Evolutionary conservation across 2,329 filamentous ascomycete species (phyloP), one percentile per base, ranked within the genome.

Genomic region (Grosmannia serpens): DNA sequence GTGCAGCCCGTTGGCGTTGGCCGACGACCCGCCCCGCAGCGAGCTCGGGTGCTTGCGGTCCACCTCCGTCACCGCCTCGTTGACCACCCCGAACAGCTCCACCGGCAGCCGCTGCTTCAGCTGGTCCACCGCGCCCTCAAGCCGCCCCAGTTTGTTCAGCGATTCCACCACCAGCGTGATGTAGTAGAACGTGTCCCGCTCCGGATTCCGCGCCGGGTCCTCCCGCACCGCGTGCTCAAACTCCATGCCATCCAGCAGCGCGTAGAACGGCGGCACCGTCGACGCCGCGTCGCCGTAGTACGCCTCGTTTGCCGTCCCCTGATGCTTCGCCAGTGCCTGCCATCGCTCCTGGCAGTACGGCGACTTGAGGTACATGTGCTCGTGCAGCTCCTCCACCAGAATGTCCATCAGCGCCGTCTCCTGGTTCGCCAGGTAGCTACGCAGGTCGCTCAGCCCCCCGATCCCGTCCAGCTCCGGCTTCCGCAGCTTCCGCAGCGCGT

Each of bases 291-390:
- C 4, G 44, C 53, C 44, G 26, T 44, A 17, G 57, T 56, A 46
- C 17, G 47, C 38, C 11, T 22, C 53, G 54, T 33, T 29, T 22
- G 59, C 52, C 24, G 63, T 29, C 4, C 82, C 78, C 63, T 88
- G 85, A 44, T 80, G 81, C 65, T 86, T 87, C 44, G 86, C 80
- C 60, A 95, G 83, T 60, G 81, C 82, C 71, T 95, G 95, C 94
- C 94, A 99, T 64, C 94, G 81, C 69, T 96, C 90, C 69, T 96
- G 91, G 68, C 92, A 97, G 69, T 99, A 99, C 0, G 92, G 94
- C 4, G 92, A 97, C 70, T 97, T 97, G 46, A 99, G 83, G 69
- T 99, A 99, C 4, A 99, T 79, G 72, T 99, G 94, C 69, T 95
- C 94, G 69, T 99, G 94, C 38, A 99, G 77, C 71, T 99, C 94